Conservation (phyloP, 1,139 yeast genomes). For the Geotrichum fermentans region DNA sequence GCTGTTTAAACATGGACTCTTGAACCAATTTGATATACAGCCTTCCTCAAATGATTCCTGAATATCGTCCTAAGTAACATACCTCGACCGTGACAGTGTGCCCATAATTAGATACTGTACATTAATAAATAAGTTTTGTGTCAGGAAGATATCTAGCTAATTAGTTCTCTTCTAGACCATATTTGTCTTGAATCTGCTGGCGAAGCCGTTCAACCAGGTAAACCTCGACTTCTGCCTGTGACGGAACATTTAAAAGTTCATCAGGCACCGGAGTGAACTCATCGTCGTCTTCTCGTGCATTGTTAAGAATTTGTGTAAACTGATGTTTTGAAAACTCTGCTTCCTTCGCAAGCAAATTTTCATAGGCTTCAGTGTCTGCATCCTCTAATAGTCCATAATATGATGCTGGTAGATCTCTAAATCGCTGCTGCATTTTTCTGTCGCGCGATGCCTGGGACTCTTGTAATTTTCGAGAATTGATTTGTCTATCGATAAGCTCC, state of each 20-base stretch:
- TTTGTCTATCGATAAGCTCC: constrained; percentile 42
- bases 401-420: constrained; percentile 34
- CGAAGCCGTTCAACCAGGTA: constrained; percentile 47
- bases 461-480: constrained; percentile 24
- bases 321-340: constrained; percentile 25
- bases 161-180: constrained; percentile 19
- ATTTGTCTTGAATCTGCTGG: constrained; percentile 41
- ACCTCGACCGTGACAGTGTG: too few relatives aligned
- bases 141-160: not conserved
- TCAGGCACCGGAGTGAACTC: constrained; percentile 28
- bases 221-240: constrained; percentile 42
- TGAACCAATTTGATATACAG: too few relatives aligned
- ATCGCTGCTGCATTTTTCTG: constrained; percentile 24
- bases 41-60: too few relatives aligned
- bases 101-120: too few relatives aligned
- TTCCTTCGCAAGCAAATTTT: constrained; percentile 29
- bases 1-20: too few relatives aligned
- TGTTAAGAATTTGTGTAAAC: constrained; percentile 15
- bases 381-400: constrained; percentile 51
- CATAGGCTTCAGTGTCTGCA: constrained; percentile 22
- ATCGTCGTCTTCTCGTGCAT: constrained; percentile 11
- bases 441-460: constrained; percentile 27
- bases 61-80: too few relatives aligned
- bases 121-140: not conserved
- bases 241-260: constrained; percentile 35